Conservation (phyloP, 345 rosid genomes). For the Sonneratia alba region DNA sequence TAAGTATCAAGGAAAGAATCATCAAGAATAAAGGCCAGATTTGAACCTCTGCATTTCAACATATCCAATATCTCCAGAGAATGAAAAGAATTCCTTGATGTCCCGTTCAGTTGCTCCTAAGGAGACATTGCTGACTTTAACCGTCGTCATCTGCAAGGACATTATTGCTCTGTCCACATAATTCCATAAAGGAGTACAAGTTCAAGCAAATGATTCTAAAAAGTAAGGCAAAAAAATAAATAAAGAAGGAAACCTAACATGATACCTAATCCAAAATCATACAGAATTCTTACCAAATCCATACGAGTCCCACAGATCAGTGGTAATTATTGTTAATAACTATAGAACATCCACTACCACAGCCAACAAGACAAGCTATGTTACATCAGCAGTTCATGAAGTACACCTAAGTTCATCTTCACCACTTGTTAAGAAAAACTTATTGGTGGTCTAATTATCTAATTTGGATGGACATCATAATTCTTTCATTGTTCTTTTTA, state of each 20-base stretch:
- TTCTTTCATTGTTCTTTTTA: neutral
- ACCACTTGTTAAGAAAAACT: neutral
- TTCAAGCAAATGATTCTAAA: neutral
- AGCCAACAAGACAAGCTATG: too few species aligned
- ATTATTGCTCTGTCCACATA: neutral
- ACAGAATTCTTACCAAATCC: too few species aligned
- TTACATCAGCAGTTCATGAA: too few species aligned
- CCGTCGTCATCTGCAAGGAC: constrained; percentile 35
- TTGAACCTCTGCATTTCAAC: constrained; percentile 60
- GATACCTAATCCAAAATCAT: too few species aligned
- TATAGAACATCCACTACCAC: too few species aligned
- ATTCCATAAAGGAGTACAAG: neutral
- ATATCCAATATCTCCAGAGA: constrained; percentile 66
- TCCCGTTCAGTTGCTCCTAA: constrained; percentile 59
- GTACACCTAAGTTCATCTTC: too few species aligned
- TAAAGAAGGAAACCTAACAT: neutral
- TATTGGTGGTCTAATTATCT: neutral
- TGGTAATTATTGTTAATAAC: too few species aligned
- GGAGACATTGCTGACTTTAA: constrained; percentile 66
- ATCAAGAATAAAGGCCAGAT: neutral
- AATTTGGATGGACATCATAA: neutral
- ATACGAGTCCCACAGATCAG: too few species aligned
- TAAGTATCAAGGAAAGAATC: neutral
- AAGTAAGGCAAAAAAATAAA: neutral
- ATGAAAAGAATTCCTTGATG: constrained; percentile 75